These are phyloP conservation scores for Verbena officinalis DNA, from an alignment of 257 asterid genomes.

Conservation along the genomic window DNA sequence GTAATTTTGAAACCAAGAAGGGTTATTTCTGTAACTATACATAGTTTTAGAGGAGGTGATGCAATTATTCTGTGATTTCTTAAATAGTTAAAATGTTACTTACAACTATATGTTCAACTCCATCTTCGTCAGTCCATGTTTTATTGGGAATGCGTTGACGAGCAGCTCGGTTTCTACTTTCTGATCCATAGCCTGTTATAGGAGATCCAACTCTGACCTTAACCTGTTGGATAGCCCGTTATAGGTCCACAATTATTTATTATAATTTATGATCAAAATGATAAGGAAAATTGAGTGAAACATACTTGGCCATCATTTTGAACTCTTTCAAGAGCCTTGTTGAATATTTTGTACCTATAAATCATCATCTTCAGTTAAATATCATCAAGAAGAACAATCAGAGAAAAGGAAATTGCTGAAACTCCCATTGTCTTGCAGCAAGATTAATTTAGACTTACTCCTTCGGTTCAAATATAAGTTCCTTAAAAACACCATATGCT, in stretches of 20 bases:
- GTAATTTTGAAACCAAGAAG: no score
- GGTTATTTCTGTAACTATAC: no score
- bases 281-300: conserved; percentile 18
- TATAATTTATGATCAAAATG: background rate
- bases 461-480: conserved; percentile 87
- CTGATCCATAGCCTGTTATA: conserved; percentile 86
- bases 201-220: conserved; percentile 87
- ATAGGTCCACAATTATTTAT: no score
- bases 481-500: conserved; percentile 86
- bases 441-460: conserved; percentile 53
- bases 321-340: conserved; percentile 83
- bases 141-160: conserved; percentile 87
- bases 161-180: conserved; percentile 93
- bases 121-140: conserved; percentile 87
- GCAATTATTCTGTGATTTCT: no score
- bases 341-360: conserved; percentile 78
- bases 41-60: no score
- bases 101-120: conserved; percentile 85
- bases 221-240: conserved; percentile 45
- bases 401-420: background rate
- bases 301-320: conserved; percentile 84
- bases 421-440: background rate
- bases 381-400: conserved; percentile 4
- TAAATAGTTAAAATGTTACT: conserved; percentile 8
- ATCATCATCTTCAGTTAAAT: conserved; percentile 27